A percentile compares a stretch with the other conserved stretches of the same genome.
phyloP scores from a whole-genome alignment of 305 asterid species.

The Solanum chacoense region DNA sequence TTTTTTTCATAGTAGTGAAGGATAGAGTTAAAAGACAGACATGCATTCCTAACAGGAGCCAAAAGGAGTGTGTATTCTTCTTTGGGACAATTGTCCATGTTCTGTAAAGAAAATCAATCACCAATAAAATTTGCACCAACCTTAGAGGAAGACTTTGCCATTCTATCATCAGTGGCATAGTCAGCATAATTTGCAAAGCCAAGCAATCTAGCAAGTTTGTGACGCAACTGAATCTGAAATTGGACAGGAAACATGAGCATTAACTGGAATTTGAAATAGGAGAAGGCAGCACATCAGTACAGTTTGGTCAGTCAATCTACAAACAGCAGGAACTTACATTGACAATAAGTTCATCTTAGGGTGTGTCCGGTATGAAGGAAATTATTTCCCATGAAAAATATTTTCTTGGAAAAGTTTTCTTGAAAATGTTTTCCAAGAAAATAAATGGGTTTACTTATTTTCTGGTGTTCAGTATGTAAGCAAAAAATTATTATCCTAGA shows the following conservation, averaged over 20 bases:
- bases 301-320: not conserved
- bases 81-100: not conserved
- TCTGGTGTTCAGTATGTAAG: not conserved
- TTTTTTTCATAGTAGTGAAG: not conserved
- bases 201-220: conserved; percentile 84
- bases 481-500: not conserved
- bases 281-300: not conserved
- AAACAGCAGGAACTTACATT: not conserved
- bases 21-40: not conserved
- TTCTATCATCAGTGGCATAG: conserved; percentile 53
- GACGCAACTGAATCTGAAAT: conserved; percentile 77
- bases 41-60: not conserved
- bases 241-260: conserved; percentile 3
- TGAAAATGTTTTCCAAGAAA: not conserved
- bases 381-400: not conserved
- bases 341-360: not conserved
- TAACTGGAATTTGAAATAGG: not conserved
- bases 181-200: conserved; percentile 81
- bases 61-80: not conserved
- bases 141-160: conserved; percentile 82
- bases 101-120: not conserved
- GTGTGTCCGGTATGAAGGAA: not conserved
- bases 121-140: conserved; percentile 24
- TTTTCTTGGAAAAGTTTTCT: not conserved
- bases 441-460: not conserved